Evolutionary conservation across 2,329 filamentous ascomycete genomes (phyloP).

Genomic region (Talaromyces verruculosus): DNA sequence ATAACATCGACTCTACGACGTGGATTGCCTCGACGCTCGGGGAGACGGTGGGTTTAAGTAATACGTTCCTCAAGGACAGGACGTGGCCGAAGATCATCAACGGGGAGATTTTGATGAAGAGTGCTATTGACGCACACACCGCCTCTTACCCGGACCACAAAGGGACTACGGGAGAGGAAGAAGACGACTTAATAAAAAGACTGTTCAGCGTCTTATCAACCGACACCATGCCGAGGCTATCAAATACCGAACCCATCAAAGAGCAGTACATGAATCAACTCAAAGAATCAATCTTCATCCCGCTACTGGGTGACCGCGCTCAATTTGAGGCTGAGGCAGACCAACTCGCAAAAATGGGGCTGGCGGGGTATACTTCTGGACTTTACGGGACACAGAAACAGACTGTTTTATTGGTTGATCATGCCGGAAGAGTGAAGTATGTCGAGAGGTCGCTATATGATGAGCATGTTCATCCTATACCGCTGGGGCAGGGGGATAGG

Average conservation of each 20-base stretch:
- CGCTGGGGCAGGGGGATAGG: constrained; percentile 49
- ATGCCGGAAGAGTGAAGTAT: constrained; percentile 58
- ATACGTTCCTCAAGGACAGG: constrained; percentile 59
- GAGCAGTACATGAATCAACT: constrained; percentile 58
- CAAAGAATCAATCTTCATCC: constrained; percentile 62
- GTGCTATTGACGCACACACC: constrained; percentile 51
- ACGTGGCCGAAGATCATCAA: constrained; percentile 63
- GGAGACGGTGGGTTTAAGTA: constrained; percentile 61
- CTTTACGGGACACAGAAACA: constrained; percentile 66
- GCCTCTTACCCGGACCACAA: constrained; percentile 24
- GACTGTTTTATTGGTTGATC: constrained; percentile 59
- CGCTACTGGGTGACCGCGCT: constrained; percentile 48
- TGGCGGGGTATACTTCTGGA: constrained; percentile 45
- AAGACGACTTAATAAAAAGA: constrained; percentile 52
- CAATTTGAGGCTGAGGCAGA: constrained; percentile 18
- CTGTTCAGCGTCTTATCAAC: constrained; percentile 55
- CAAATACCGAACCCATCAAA: constrained; percentile 49
- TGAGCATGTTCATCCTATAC: constrained; percentile 49
- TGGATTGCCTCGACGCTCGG: constrained; percentile 52
- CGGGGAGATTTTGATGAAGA: constrained; percentile 55
- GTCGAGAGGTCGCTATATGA: constrained; percentile 63
- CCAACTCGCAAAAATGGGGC: constrained; percentile 17
- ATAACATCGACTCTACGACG: constrained; percentile 49
- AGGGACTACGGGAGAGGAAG: constrained; percentile 34
- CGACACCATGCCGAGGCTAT: constrained; percentile 56